Base-by-base conservation (phyloP, 768 basidiomycete species). In the Lanmaoa pseudosensibilis region DNA sequence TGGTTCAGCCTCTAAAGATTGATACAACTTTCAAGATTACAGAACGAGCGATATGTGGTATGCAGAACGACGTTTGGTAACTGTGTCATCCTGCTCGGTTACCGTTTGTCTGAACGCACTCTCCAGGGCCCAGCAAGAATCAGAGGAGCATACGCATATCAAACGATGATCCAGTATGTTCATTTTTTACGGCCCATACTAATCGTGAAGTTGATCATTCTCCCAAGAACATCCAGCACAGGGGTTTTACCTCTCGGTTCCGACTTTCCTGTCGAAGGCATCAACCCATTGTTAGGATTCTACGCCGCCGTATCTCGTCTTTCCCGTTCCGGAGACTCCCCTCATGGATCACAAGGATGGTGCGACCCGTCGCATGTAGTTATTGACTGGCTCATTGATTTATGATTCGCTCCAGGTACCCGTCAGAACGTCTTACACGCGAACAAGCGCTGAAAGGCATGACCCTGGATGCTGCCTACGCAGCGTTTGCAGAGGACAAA, bases 21-120 rank as follows among this genome's bases (percentile, higher is more conserved):
- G 43, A 52, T 40, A 27, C 18, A 7, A 46, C 16, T 5, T 32
- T 47, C 36, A 7, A 10, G 19, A 46, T n/a, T 52, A 16, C 62
- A 90, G 87, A 56, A 91, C 86, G 37, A 93, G 88, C 48, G 92
- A 94, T 59, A 97, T 97, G 94, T 82, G 83, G 75, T 98, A 95
- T 64, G 94, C 94, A 1, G 92, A 97, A 69, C 77, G 70, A 9
- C 84, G 94, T 56, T 68, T 98, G 61, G 91, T 88, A 62, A 36
- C 10, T 13, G 23, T 10, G 76, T 65, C 1, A 21, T 3, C 7
- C 11, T 2, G 45, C 25, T 46, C 21, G 9, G 2, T 12, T 9
- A 3, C 15, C 7, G 1, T 32, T 16, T 46, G 37, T 18, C 39
- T 57, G 21, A 63, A 36, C 7, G 19, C 15, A 23, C 5, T 30